These are phyloP conservation scores for Mortierella sp. DNA, from an alignment of 371 early-diverging fungal genomes.

Conservation along the genomic window DNA sequence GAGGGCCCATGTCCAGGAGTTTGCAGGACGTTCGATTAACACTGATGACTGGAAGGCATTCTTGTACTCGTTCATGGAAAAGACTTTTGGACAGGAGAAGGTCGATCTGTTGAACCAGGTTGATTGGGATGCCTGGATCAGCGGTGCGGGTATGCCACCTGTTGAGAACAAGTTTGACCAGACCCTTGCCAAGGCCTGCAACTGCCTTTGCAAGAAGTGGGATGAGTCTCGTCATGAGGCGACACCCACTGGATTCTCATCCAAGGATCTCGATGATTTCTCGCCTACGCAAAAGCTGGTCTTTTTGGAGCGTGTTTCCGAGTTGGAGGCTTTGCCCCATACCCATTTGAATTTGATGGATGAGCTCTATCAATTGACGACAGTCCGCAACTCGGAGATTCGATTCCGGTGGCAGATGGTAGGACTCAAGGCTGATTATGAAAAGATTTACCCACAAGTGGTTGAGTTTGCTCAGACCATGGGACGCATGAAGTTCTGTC, in stretches of 20 bases:
- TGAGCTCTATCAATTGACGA: constrained; percentile 73
- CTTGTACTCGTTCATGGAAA: constrained; percentile 77
- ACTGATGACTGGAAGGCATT: constrained; percentile 89
- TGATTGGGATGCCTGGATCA: constrained; percentile 93
- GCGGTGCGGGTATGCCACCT: constrained; percentile 89
- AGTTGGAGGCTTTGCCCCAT: constrained; percentile 73
- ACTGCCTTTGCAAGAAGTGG: constrained; percentile 84
- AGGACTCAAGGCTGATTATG: constrained; percentile 81
- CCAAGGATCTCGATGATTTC: constrained; percentile 72
- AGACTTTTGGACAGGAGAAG: constrained; percentile 71
- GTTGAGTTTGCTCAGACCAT: constrained; percentile 84
- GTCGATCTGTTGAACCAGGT: constrained; percentile 74
- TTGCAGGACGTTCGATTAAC: constrained; percentile 88
- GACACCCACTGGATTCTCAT: constrained; percentile 63
- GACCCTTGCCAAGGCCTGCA: constrained; percentile 84
- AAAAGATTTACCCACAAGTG: constrained; percentile 79
- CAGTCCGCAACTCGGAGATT: constrained; percentile 85
- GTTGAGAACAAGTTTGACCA: constrained; percentile 88
- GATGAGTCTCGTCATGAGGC: constrained; percentile 62
- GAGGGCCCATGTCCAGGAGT: constrained; percentile 84
- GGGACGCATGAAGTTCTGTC: constrained; percentile 90
- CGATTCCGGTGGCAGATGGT: constrained; percentile 89
- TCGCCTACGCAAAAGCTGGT: constrained; percentile 82
- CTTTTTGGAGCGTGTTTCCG: constrained; percentile 85
- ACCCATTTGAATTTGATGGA: constrained; percentile 76